Evolutionary conservation across 441 rosid species (phyloP), one percentile per base, ranked within the genome.

Genomic region (Mallotus japonicus): DNA sequence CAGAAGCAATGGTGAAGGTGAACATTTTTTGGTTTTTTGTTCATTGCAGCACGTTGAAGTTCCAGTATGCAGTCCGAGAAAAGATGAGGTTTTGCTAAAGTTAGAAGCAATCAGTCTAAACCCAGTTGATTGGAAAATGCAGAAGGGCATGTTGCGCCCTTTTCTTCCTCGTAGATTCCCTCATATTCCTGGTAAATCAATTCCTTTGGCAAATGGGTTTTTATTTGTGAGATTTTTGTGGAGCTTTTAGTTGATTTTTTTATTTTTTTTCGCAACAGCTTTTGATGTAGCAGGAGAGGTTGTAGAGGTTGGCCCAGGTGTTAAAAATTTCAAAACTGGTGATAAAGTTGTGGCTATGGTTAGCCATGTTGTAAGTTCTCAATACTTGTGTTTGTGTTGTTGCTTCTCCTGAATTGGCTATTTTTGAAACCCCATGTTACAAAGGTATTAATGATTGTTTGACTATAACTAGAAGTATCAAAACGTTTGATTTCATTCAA

Each of bases 201-300:
- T 28, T 53, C 0, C 3, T 19, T 10, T 11, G 12, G 12, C 3
- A 3, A 10, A 28, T 28, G 32, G 32, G 32, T 28, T 28, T 28
- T 28, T 28, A 28, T 28, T 0, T 28, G 32, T 28, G 32, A 28
- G 32, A 28, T 28, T 28, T 28, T 28, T 28, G 32, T 28, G 32
- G 32, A 28, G 32, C 32, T 1, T 28, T 28, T 28, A 2, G 32
- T 28, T 28, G 28, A 24, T 24, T 24, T 24, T 24, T 24, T 24
- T 24, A 24, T 28, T 28, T 28, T 28, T 28, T 28, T 28, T 42
- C 75, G 76, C 71, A 70, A 68, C 81, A 92, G 95, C 76, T 79
- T 82, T 87, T 28, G 97, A 91, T 82, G 83, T 88, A 19, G 89
- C 93, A 37, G 97, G 95, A 75, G 97, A 92, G 67, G 87, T 89